A percentile compares a stretch with the other conserved stretches of the same genome.
phyloP scores from a whole-genome alignment of 2,329 filamentous ascomycete genomes.

The Epichloe bromicola region DNA sequence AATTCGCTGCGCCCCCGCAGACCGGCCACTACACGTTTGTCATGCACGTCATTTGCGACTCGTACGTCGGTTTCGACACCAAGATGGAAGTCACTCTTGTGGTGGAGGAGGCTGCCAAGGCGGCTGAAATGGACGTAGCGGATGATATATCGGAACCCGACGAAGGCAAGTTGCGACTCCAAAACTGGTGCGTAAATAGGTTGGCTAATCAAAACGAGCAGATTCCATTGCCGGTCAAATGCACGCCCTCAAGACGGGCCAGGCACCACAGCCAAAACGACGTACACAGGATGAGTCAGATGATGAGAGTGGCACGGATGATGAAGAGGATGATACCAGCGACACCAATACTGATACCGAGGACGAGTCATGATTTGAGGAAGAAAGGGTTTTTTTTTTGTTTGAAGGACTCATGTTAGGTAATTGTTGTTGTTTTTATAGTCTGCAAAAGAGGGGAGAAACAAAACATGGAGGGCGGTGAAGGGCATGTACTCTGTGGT shows the following conservation, averaged over 20 bases:
- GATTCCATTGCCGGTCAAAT: constrained; percentile 87
- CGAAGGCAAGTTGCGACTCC: constrained; percentile 55
- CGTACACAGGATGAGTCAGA: constrained; percentile 49
- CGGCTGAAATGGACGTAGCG: constrained; percentile 64
- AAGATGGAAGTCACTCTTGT: constrained; percentile 82
- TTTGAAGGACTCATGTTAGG: not conserved
- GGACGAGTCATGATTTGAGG: constrained; percentile 34
- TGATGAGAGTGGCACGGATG: constrained; percentile 72
- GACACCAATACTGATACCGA: constrained; percentile 59
- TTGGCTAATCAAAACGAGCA: constrained; percentile 20
- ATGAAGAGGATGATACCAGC: constrained; percentile 50
- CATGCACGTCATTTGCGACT: constrained; percentile 87
- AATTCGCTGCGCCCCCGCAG: constrained; percentile 89
- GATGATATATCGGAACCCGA: constrained; percentile 97
- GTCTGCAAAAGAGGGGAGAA: not conserved
- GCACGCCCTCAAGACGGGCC: constrained; percentile 68
- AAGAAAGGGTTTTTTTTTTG: not conserved
- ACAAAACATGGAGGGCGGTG: no score
- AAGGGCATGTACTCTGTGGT: no score
- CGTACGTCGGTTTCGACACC: constrained; percentile 86
- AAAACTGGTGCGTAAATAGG: no score
- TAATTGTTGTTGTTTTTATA: no score
- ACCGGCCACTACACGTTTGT: constrained; percentile 88
- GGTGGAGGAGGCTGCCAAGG: constrained; percentile 82
- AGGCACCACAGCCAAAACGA: constrained; percentile 44